phyloP scores from a whole-genome alignment of 1,284 basidiomycete genomes.

The Coniferiporia weirii region DNA sequence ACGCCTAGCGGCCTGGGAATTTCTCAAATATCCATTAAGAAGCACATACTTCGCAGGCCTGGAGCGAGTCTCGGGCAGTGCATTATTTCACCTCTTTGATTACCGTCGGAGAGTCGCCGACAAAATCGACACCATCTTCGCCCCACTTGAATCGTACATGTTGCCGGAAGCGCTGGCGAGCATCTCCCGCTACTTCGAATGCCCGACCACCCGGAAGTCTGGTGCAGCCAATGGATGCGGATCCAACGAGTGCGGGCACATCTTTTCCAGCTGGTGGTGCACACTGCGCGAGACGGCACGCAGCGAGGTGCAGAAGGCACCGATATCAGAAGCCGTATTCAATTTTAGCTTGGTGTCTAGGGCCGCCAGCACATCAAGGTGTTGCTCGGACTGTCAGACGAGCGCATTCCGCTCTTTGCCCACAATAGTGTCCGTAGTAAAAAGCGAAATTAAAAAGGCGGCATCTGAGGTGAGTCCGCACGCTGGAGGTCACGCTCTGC shows the following conservation, averaged over 20 bases:
- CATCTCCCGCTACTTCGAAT: constrained; percentile 5
- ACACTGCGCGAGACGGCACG: constrained; percentile 2
- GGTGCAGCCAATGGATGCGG: constrained; percentile 1
- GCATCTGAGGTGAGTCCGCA: background rate
- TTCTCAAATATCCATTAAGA: constrained; percentile 1
- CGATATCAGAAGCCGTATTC: background rate
- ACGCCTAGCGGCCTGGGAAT: constrained; percentile 1
- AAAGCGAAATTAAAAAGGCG: background rate
- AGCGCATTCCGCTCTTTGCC: background rate
- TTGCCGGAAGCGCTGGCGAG: background rate
- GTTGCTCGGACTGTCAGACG: constrained; percentile 1
- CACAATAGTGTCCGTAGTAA: background rate
- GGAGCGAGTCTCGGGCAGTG: background rate
- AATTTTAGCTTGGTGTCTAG: background rate
- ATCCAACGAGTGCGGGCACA: background rate
- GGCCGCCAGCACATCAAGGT: background rate
- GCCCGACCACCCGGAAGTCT: background rate
- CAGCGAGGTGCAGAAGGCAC: constrained; percentile 3
- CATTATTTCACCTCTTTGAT: background rate
- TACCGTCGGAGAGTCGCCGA: constrained; percentile 8
- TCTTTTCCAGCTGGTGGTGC: constrained; percentile 2
- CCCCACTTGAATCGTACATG: background rate
- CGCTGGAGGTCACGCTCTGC: background rate
- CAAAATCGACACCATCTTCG: constrained; percentile 7
- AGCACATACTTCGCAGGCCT: background rate